Base-by-base conservation (phyloP, 2,329 filamentous ascomycete species). In the Cladosporium sp. region DNA sequence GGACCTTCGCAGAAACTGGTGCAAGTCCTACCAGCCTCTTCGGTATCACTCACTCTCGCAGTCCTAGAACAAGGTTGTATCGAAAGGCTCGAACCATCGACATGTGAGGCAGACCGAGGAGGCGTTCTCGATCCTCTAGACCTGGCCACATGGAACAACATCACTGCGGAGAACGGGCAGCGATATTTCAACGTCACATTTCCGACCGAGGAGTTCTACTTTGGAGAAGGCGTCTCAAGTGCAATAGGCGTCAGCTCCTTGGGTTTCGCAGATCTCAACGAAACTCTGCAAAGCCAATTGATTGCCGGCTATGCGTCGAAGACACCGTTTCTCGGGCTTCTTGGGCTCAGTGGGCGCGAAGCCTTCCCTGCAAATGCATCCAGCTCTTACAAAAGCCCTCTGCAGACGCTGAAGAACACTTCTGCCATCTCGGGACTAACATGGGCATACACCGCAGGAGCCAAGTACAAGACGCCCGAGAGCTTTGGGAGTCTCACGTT, bases 371-470 rank as follows among this genome's bases (percentile, higher is more conserved):
- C 10, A 21, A 55, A 29, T n/a, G 16, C 28, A 23, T 11, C 28
- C 8, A 21, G 3, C 5, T 21, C 16, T n/a, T 55, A 55, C 28
- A 55, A 55, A 14, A 55, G 52, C 29, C 26, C 29, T 18, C 6
- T 55, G 16, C 52, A 55, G 31, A 55, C 28, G 28, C 26, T 55
- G 52, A 55, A 33, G 55, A 40, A 40, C 12, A 40, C 3, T 3
- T 40, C 33, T 23, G n/a, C 31, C 1, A 12, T 57, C 10, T 37
- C 55, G 16, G 55, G 55, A 8, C 55, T 57, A 1, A 37, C 55
- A 28, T 57, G 55, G 55, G 55, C 31, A 12, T 57, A 57, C 33
- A 57, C 55, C 4, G 55, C 55, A 26, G 55, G 55, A 26, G 55
- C 55, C 10, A 26, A 57, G n/a, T 57, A 57, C 33, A 57, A 26